These are phyloP conservation scores for Urtica urens DNA, from an alignment of 306 rosid genomes.

Conservation along the genomic window DNA sequence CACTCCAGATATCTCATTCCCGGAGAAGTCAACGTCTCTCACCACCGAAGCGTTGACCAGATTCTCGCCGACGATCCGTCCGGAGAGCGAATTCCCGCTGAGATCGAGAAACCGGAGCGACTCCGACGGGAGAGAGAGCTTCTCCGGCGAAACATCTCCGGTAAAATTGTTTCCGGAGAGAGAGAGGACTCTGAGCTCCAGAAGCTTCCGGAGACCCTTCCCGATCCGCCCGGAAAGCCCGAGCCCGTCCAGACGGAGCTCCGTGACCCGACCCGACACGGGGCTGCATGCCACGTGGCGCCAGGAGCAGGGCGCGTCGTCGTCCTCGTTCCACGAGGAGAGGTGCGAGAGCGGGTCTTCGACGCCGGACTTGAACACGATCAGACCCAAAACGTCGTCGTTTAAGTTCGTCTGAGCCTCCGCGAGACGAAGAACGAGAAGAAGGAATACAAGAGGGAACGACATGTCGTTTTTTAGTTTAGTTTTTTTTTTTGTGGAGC, in stretches of 20 bases:
- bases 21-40: slow-evolving; percentile 56
- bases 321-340: slow-evolving; percentile 81
- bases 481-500: too few relatives aligned
- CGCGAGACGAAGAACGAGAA: neutral
- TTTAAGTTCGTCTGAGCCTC: slow-evolving; percentile 39
- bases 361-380: slow-evolving; percentile 75
- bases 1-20: slow-evolving; percentile 51
- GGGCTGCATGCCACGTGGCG: slow-evolving; percentile 44
- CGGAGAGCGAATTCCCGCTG: slow-evolving; percentile 54
- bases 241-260: slow-evolving; percentile 44
- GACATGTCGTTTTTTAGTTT: too few relatives aligned
- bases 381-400: slow-evolving; percentile 76
- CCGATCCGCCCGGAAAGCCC: slow-evolving; percentile 58
- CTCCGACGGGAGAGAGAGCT: slow-evolving; percentile 36
- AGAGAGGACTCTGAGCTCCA: slow-evolving; percentile 48
- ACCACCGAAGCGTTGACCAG: slow-evolving; percentile 42
- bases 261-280: slow-evolving; percentile 37
- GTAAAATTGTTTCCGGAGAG: slow-evolving; percentile 58
- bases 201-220: slow-evolving; percentile 64
- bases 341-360: slow-evolving; percentile 59
- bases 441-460: neutral
- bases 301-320: slow-evolving; percentile 69
- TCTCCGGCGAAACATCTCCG: slow-evolving; percentile 32
- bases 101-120: slow-evolving; percentile 43
- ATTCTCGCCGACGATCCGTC: slow-evolving; percentile 36